Base-by-base conservation (phyloP, 345 rosid species). In the Lumnitzera littorea region DNA sequence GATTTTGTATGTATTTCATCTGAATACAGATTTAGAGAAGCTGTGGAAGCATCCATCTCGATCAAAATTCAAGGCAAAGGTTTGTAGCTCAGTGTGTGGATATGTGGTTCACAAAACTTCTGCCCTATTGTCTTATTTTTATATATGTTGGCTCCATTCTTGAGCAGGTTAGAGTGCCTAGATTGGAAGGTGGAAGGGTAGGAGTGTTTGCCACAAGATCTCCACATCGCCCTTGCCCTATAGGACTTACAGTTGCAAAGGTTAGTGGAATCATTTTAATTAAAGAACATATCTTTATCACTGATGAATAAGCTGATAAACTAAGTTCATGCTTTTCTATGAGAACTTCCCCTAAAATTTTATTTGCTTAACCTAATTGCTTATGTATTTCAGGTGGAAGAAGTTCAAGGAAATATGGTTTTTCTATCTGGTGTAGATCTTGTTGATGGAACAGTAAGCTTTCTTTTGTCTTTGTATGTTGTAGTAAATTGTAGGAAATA, bases 61-160 rank as follows among this genome's bases (percentile, higher is more conserved):
- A 72, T 89, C 96, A 48, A 92, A 84, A 78, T 84, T 92, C 59
- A 92, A 92, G 78, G 96, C 98, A 25, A 91, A 91, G 86, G 96
- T 86, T 62, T 15, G 60, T 41, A 20, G 14, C 23, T 48, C 25
- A 23, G 14, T 47, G 11, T 24, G 27, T 50, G 14, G 13, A 12
- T 50, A 29, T 46, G 43, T 15, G 11, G 17, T 24, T 47, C 13
- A 7, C 53, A 31, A 50, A 58, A 29, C 12, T 56, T 60, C 56
- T 54, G 16, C 12, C 36, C 7, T 36, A 1, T 27, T 61, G 65
- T 62, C 53, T 67, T 71, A 51, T 50, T 53, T 15, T 59, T 65
- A 57, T 49, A 29, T 60, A 16, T 65, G 58, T 67, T 73, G 62
- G 62, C 53, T 67, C 56, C 46, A 0, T 9, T 36, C 43, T 63